Evolutionary conservation across 768 basidiomycete species (phyloP), one percentile per base, ranked within the genome.

Genomic region (Roridomyces roridus): DNA sequence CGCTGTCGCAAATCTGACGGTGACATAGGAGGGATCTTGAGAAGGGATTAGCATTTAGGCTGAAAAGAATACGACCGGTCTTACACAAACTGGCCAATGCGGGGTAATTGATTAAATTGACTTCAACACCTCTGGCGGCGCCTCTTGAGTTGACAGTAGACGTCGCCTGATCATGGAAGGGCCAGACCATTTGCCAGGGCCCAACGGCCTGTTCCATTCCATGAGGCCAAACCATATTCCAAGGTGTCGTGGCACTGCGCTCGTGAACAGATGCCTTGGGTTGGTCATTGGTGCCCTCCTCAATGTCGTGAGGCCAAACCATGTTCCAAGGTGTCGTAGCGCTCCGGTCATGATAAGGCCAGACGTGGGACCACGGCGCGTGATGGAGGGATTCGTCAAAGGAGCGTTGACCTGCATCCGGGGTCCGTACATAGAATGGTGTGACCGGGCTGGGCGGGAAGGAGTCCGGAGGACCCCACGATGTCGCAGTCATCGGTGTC

Each of bases 381-480:
- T 54, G 51, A 18, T 41, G 44, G 24, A 47, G 46, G 23, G 62
- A 34, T 20, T 65, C 57, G 43, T 76, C 72, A 53, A 75, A 74
- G 12, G 62, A 46, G 34, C 74, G 73, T 53, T 77, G 72, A 5
- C 70, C 79, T 8, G 67, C 70, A 58, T 80, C 80, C 34, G 79
- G 80, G 12, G 78, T 78, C 6, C 59, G 68, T 10, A 77, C 69
- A 46, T 72, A 68, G 53, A 68, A 73, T 8, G 72, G 70, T 8
- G 75, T 72, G 17, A 60, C 48, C 10, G 77, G 75, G 45, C 72
- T 76, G 8, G 75, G 67, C 55, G 77, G 76, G 65, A 72, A 80
- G 8, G 75, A 78, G 25, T 73, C 65, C 10, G 79, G 79, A 15
- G 78, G 75, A 42, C 81, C 84, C 83, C 82, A 83, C 14, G 74